Base-by-base conservation (phyloP, 108 stramenopile species). In the Cyclotella cryptica region DNA sequence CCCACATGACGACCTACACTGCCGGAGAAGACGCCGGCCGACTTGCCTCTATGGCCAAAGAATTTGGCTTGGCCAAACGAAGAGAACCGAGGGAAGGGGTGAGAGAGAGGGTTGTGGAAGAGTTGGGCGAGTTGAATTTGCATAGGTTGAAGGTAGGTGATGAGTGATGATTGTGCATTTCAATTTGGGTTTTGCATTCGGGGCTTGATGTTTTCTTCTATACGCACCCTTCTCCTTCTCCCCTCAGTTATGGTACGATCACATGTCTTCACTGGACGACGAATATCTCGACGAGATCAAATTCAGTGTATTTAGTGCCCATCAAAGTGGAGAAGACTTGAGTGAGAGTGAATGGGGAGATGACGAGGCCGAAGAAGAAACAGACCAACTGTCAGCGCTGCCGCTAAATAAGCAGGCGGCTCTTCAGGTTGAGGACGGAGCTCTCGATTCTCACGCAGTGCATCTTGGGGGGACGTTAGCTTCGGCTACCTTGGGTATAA, bases 1-100 rank as follows among this genome's bases (percentile, higher is more conserved):
- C 68, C 5, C 52, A 54, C 53, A 43, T 69, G 53, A 54, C 68
- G 52, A 87, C 89, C 53, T 89, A 89, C 77, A 83, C 80, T 5
- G 89, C 89, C 21, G 89, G 89, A 26, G 89, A 89, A 76, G 89
- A 89, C 75, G 66, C 79, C 18, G 65, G 77, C 21, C 82, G 89
- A 4, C 73, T 89, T 41, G 81, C 80, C 43, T 67, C 70, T 43
- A 53, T 86, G 76, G 89, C 89, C 15, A 84, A 84, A 54, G 82
- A 87, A 46, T 87, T 89, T 61, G 89, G 89, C 0, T 72, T 89
- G n/a, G 57, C 78, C 5, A 70, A 46, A 22, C 69, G 70, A 47
- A 73, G 89, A 14, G 63, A 71, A 53, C 70, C 85, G 12, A 72
- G 78, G 21, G 43, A 63, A 27, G 79, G 78, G 44, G 78, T 89